A percentile compares a stretch with the other conserved stretches of the same genome.
These are phyloP conservation scores for Brassica hybrid DNA, from an alignment of 441 rosid genomes.

Conservation along the genomic window DNA sequence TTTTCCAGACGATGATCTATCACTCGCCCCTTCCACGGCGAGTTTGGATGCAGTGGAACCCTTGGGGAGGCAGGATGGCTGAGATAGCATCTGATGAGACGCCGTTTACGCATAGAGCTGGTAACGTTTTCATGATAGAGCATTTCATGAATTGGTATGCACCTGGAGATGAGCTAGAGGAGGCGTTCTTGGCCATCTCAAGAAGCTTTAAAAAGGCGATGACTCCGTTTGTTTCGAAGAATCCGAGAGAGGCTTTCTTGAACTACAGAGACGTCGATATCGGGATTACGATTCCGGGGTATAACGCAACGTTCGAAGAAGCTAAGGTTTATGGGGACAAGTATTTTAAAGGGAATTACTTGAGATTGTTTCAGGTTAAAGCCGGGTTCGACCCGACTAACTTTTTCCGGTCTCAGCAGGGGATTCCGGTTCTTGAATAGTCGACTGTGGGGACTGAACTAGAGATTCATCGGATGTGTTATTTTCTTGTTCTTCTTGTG, in stretches of 20 bases:
- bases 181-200: slow-evolving; percentile 26
- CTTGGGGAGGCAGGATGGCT: slow-evolving; percentile 54
- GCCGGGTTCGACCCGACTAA: slow-evolving; percentile 43
- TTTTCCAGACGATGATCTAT: slow-evolving; percentile 46
- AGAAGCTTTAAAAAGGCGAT: slow-evolving; percentile 41
- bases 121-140: slow-evolving; percentile 51
- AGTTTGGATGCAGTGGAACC: slow-evolving; percentile 47
- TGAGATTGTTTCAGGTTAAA: slow-evolving; percentile 38
- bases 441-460: too few relatives aligned
- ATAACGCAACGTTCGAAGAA: slow-evolving; percentile 33
- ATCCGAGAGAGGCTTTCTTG: slow-evolving; percentile 48
- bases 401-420: slow-evolving; percentile 43
- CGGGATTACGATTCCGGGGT: slow-evolving; percentile 36
- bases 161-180: slow-evolving; percentile 33
- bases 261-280: slow-evolving; percentile 48
- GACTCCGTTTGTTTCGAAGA: slow-evolving; percentile 46
- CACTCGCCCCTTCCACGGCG: slow-evolving; percentile 39
- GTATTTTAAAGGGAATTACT: slow-evolving; percentile 41
- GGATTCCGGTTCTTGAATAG: slow-evolving; percentile 43
- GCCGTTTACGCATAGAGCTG: slow-evolving; percentile 51
- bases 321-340: slow-evolving; percentile 41
- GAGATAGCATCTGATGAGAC: slow-evolving; percentile 46
- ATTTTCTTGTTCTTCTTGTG: too few relatives aligned
- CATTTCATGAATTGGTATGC: slow-evolving; percentile 43
- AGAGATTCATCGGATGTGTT: too few relatives aligned